Base-by-base conservation (phyloP, 176 grass and related monocot species). In the Raddia guianensis region DNA sequence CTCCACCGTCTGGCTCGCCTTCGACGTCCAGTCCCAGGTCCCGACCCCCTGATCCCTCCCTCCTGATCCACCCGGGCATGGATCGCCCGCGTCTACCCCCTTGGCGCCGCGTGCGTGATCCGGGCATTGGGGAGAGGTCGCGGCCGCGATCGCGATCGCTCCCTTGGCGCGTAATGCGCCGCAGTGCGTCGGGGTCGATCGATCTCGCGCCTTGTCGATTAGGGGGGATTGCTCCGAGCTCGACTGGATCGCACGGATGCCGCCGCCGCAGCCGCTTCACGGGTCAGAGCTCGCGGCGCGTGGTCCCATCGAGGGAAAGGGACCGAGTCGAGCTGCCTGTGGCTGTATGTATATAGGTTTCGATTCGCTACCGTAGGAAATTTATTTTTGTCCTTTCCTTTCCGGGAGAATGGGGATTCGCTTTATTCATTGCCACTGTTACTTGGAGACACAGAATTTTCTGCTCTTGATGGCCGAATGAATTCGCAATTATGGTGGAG, bases 1-100 rank as follows among this genome's bases (percentile, higher is more conserved):
- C 87, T 97, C 94, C 72, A 97, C 91, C 70, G 94, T 97, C 68
- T 97, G 94, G 94, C 94, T 97, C 68, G 89, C 92, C 80, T 98
- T 86, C 86, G 95, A 98, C 75, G 82, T 93, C 75, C 79, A 66
- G 63, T 79, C 64, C 32, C 68, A 92, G 90, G 95, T 94, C 53
- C 48, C 47, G 8, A 49, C 57, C 33, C n/a, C 13, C 43, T 27
- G 27, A 27, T 40, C 37, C 37, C 0, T 40, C 37, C 37, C 37
- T 40, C 18, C 21, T 35, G 72, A 77, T 89, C 75, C 42, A n/a
- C 3, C 37, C 42, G 49, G 61, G 62, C 37, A 56, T 56, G 54
- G 18, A 84, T 80, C 76, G 4, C 4, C 37, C 37, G 74, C 74
- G 0, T 46, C 14, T 68, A 13, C 42, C 15, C 68, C 51, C 46